These are phyloP conservation scores for Paratinospora sagittata DNA, from an alignment of 164 flowering plant genomes.

Conservation along the genomic window DNA sequence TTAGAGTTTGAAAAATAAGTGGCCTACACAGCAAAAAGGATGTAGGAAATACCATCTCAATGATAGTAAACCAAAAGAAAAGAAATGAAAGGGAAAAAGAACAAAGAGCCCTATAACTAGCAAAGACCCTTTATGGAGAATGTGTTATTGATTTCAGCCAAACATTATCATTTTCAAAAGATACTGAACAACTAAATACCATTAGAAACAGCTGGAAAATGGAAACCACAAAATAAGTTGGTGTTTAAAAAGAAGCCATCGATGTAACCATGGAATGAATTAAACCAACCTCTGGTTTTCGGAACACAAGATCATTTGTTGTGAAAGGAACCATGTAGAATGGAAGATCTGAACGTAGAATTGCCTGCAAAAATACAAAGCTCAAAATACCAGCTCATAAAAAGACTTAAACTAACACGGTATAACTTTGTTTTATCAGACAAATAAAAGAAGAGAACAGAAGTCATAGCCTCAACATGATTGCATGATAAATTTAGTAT, in stretches of 20 bases:
- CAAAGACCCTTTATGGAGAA: too few species aligned
- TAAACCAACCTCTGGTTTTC: conserved; percentile 70
- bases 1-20: too few species aligned
- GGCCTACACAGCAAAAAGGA: too few species aligned
- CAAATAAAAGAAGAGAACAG: neutral
- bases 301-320: conserved; percentile 51
- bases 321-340: conserved; percentile 83
- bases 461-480: neutral
- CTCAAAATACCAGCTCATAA: neutral
- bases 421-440: neutral
- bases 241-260: neutral
- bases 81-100: too few species aligned
- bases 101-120: too few species aligned
- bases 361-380: conserved; percentile 41
- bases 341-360: conserved; percentile 84
- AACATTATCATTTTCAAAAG: neutral
- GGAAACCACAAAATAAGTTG: neutral
- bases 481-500: neutral
- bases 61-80: too few species aligned
- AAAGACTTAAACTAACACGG: neutral
- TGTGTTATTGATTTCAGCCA: too few species aligned
- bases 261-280: neutral
- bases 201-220: neutral
- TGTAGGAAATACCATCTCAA: too few species aligned
- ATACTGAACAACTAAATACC: neutral